A percentile compares a stretch with the other conserved stretches of the same genome.
Conservation (phyloP, 768 basidiomycete species). For the Crassisporium funariophilum region DNA sequence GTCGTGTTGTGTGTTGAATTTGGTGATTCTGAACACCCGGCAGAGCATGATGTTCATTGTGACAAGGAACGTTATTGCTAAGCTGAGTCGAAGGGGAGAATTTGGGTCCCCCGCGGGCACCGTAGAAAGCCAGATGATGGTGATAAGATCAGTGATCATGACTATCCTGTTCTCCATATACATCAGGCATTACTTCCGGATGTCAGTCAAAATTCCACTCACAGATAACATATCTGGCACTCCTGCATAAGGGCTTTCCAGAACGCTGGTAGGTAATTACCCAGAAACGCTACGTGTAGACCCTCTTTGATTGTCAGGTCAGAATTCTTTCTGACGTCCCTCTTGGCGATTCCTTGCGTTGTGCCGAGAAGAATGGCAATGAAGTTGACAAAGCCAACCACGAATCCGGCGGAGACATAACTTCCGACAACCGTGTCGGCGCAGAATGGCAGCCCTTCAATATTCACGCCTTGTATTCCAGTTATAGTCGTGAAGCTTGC, state of each 20-base stretch:
- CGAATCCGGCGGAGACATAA: constrained; percentile 13
- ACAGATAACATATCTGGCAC: constrained; percentile 37
- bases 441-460: constrained; percentile 5
- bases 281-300: constrained; percentile 18
- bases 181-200: too few species aligned
- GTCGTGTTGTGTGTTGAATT: constrained; percentile 3
- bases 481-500: neutral
- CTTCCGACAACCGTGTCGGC: constrained; percentile 13
- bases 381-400: constrained; percentile 27
- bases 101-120: too few species aligned
- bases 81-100: constrained; percentile 3
- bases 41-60: constrained; percentile 1
- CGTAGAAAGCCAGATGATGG: too few species aligned
- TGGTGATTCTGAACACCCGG: constrained; percentile 2
- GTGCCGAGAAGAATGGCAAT: constrained; percentile 32
- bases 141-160: too few species aligned
- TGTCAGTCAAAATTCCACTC: too few species aligned
- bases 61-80: constrained; percentile 1
- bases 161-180: too few species aligned
- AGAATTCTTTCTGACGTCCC: constrained; percentile 21
- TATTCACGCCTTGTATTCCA: neutral
- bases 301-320: constrained; percentile 5
- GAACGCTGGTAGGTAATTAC: constrained; percentile 27
- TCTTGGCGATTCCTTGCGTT: too few species aligned
- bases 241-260: constrained; percentile 28